Evolutionary conservation across 202 grass and related monocot species (phyloP).

Genomic region (Musa balbisiana): DNA sequence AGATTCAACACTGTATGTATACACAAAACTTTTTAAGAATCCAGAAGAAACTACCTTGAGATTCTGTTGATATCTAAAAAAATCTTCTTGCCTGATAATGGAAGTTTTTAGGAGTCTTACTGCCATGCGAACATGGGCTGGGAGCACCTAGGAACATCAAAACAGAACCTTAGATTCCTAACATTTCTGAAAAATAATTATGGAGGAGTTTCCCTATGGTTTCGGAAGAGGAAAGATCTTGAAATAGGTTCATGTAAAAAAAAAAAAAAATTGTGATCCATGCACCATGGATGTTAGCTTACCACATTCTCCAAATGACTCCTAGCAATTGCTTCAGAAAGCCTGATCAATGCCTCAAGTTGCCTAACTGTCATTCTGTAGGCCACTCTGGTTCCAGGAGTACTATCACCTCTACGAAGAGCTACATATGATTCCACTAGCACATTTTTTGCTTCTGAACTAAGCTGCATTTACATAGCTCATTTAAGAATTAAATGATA

Average conservation of each 20-base stretch:
- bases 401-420: conserved; percentile 77
- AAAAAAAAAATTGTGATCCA: background rate
- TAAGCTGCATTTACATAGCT: conserved; percentile 52
- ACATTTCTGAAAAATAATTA: too few species aligned
- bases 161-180: background rate
- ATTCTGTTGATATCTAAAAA: background rate
- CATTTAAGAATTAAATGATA: conserved; percentile 21
- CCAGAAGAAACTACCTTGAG: background rate
- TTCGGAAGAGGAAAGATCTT: background rate
- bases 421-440: conserved; percentile 85
- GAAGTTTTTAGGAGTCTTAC: conserved; percentile 93
- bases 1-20: conserved; percentile 75
- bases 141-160: conserved; percentile 56
- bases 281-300: conserved; percentile 21
- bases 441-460: conserved; percentile 76
- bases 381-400: conserved; percentile 85
- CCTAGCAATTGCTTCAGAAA: conserved; percentile 92
- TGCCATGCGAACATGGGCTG: conserved; percentile 82
- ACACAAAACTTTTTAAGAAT: background rate
- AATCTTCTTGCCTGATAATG: conserved; percentile 61
- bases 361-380: conserved; percentile 99
- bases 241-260: background rate
- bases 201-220: too few species aligned
- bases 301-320: conserved; percentile 91
- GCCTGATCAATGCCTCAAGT: conserved; percentile 86